These are phyloP conservation scores for Taphrina betulina DNA, from an alignment of 1,139 yeast genomes.

Conservation along the genomic window DNA sequence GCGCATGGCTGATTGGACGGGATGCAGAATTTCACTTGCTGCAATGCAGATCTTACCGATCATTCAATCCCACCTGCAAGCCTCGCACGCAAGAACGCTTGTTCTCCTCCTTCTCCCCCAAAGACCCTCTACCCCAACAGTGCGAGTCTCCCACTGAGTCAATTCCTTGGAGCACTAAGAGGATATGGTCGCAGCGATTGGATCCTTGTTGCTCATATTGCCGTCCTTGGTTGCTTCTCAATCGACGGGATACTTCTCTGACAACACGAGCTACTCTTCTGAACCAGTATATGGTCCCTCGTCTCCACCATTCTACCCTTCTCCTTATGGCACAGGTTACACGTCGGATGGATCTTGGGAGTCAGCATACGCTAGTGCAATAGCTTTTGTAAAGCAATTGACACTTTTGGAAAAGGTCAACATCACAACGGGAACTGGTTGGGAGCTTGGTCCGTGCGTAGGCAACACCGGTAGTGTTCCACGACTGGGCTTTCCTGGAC, in stretches of 20 bases:
- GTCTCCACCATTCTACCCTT: constrained; percentile 28
- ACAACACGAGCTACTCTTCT: constrained; percentile 5
- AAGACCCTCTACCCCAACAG: no score
- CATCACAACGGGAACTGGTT: constrained; percentile 65
- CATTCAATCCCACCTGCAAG: no score
- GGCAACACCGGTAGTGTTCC: constrained; percentile 65
- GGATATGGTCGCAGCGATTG: no score
- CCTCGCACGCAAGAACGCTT: no score
- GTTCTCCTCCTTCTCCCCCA: no score
- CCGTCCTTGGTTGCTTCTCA: constrained; percentile 11
- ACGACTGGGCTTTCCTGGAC: constrained; percentile 56
- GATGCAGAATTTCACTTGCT: no score
- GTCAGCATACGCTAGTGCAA: constrained; percentile 57
- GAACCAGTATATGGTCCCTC: constrained; percentile 1
- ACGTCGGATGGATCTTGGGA: constrained; percentile 50
- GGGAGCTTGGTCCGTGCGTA: constrained; percentile 64
- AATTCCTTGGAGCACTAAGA: no score
- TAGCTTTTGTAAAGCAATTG: constrained; percentile 56
- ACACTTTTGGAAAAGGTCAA: constrained; percentile 61
- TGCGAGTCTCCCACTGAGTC: no score
- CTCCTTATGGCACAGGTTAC: constrained; percentile 12
- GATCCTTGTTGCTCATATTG: not conserved
- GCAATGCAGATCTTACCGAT: no score
- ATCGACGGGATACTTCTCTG: constrained; percentile 4
- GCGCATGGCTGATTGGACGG: no score